Conservation (phyloP, 768 basidiomycete genomes). For the Galerina marginata region DNA sequence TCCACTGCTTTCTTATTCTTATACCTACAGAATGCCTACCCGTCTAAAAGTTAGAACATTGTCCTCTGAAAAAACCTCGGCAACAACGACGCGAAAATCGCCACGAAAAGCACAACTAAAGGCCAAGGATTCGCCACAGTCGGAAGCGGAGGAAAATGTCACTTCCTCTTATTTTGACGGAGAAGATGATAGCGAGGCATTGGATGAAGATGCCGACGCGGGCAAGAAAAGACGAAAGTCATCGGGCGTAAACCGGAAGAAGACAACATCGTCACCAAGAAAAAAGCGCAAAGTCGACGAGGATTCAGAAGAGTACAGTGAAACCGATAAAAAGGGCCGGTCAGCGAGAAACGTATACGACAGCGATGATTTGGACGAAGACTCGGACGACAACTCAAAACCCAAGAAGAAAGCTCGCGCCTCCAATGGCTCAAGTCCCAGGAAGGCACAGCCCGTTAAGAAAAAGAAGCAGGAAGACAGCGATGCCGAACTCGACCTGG, state of each 20-base stretch:
- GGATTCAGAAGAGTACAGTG: neutral
- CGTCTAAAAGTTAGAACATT: neutral
- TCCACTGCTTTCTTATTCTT: too few relatives aligned
- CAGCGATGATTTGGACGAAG: slow-evolving; percentile 56
- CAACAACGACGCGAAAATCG: neutral
- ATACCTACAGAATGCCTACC: neutral
- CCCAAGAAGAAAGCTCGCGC: slow-evolving; percentile 22
- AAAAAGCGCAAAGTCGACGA: slow-evolving; percentile 11
- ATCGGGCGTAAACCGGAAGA: neutral
- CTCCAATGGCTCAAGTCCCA: slow-evolving; percentile 4
- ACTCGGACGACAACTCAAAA: slow-evolving; percentile 29
- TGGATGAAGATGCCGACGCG: neutral
- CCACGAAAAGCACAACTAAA: neutral
- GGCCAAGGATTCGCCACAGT: neutral
- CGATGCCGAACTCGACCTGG: slow-evolving; percentile 38
- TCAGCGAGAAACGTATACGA: slow-evolving; percentile 31
- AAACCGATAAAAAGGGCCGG: too few relatives aligned
- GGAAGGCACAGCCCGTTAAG: slow-evolving; percentile 27
- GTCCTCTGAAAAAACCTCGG: neutral
- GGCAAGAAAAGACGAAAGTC: slow-evolving; percentile 1
- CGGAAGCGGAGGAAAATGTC: neutral
- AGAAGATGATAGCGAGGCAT: neutral
- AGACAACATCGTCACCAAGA: neutral
- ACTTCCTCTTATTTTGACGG: slow-evolving; percentile 2
- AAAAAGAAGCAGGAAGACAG: slow-evolving; percentile 37